A percentile compares a stretch with the other conserved stretches of the same genome.
Conservation (phyloP, 192 early-diverging fungal species). For the Backusella westeae region DNA sequence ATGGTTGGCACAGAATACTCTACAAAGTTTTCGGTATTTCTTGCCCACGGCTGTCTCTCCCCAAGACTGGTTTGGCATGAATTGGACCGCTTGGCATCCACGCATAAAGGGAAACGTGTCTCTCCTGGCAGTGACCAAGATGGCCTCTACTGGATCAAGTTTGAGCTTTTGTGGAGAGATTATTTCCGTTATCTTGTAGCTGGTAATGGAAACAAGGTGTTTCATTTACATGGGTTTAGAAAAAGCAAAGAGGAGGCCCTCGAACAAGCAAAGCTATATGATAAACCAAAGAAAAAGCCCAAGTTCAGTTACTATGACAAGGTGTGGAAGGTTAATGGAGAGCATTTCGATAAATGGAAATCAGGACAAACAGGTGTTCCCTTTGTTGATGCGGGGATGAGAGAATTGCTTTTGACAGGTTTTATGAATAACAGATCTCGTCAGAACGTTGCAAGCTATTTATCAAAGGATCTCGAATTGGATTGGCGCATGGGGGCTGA, state of each 20-base stretch:
- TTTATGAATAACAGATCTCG: slow-evolving; percentile 38
- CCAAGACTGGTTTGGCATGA: slow-evolving; percentile 17
- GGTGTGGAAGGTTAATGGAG: slow-evolving; percentile 3
- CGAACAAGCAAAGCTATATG: background rate
- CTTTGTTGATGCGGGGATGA: slow-evolving; percentile 42
- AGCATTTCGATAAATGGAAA: slow-evolving; percentile 24
- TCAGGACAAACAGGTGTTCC: slow-evolving; percentile 38
- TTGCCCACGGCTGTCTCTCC: slow-evolving; percentile 28
- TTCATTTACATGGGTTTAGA: slow-evolving; percentile 15
- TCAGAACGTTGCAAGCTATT: slow-evolving; percentile 42
- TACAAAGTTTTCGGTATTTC: slow-evolving; percentile 35
- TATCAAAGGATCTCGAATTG: slow-evolving; percentile 33
- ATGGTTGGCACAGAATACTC: slow-evolving; percentile 40
- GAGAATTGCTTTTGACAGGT: slow-evolving; percentile 34
- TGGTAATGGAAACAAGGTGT: slow-evolving; percentile 27
- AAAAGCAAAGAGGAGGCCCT: background rate
- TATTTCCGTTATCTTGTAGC: slow-evolving; percentile 34
- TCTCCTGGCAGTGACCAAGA: slow-evolving; percentile 10
- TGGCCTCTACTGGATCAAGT: slow-evolving; percentile 34
- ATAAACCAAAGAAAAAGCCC: background rate
- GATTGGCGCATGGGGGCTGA: slow-evolving; percentile 41
- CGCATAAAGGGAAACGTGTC: background rate
- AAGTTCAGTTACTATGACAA: background rate
- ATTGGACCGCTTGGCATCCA: slow-evolving; percentile 6
- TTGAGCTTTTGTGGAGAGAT: slow-evolving; percentile 45